A percentile compares a stretch with the other conserved stretches of the same genome.
Evolutionary conservation across 2,329 filamentous ascomycete species (phyloP).

Genomic region (Stenocarpella maydis): DNA sequence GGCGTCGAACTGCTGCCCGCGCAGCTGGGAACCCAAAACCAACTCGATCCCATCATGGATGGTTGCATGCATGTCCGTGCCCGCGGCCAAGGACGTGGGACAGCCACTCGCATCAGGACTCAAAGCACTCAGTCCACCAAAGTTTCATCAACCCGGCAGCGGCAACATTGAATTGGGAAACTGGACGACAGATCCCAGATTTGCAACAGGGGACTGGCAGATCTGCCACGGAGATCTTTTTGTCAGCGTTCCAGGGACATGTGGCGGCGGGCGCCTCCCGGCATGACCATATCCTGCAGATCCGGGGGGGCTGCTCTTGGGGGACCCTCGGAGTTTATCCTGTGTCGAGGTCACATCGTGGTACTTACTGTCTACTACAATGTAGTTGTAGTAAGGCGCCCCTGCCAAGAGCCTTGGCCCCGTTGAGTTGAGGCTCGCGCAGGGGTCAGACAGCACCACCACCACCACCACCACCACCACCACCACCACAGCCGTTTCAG

Average conservation of each 20-base stretch:
- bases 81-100: constrained; percentile 3
- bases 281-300: neutral
- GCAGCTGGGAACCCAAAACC: constrained; percentile 1
- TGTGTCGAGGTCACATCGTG: neutral
- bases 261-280: neutral
- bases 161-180: constrained; percentile 5
- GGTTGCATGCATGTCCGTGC: constrained; percentile 13
- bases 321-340: too few species aligned
- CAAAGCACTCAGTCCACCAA: neutral
- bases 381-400: neutral
- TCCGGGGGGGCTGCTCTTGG: neutral
- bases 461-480: constrained; percentile 2
- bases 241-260: neutral
- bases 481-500: constrained; percentile 15
- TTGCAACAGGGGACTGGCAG: constrained; percentile 13
- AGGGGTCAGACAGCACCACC: constrained; percentile 10
- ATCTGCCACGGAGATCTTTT: neutral
- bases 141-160: constrained; percentile 2
- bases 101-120: constrained; percentile 17
- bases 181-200: constrained; percentile 12
- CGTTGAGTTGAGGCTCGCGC: neutral
- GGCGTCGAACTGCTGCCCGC: neutral
- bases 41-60: neutral
- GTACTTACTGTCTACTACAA: neutral
- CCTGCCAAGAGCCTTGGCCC: neutral